A percentile compares a stretch with the other conserved stretches of the same genome.
These are phyloP conservation scores for Euptelea pleiosperma DNA, from an alignment of 164 flowering plant species.

Conservation along the genomic window DNA sequence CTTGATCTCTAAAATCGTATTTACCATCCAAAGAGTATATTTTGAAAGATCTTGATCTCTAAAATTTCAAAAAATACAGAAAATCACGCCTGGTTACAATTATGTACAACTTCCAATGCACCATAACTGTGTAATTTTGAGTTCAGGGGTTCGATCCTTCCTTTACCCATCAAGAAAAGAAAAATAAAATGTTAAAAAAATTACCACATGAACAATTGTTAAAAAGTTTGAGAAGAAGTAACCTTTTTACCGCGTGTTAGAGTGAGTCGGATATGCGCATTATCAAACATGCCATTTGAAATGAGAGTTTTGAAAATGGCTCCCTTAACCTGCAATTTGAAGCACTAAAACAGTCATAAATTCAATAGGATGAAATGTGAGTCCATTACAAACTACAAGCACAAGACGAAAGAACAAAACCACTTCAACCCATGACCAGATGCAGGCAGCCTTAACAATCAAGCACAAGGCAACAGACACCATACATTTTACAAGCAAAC, in stretches of 20 bases:
- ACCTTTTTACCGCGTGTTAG: conserved; percentile 98
- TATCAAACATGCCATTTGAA: conserved; percentile 88
- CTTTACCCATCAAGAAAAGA: neutral
- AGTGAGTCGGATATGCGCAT: conserved; percentile 85
- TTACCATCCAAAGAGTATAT: neutral
- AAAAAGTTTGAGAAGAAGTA: conserved; percentile 3
- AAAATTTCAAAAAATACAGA: neutral
- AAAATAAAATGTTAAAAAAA: neutral
- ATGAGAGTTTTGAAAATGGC: conserved; percentile 87
- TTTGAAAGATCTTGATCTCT: neutral
- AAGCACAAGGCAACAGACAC: conserved; percentile 1
- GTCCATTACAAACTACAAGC: conserved; percentile 30
- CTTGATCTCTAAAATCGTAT: too few relatives aligned
- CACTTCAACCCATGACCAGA: neutral
- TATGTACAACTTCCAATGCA: neutral
- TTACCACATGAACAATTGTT: neutral
- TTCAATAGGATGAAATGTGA: neutral
- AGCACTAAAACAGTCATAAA: neutral
- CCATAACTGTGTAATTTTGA: neutral
- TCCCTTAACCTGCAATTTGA: conserved; percentile 62
- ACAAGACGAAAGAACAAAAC: conserved; percentile 1
- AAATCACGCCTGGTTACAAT: neutral
- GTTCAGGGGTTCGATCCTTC: too few relatives aligned
- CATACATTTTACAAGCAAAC: neutral
- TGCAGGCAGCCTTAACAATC: neutral